These are phyloP conservation scores for Botryotinia globosa DNA, from an alignment of 2,329 filamentous ascomycete species.

Conservation along the genomic window DNA sequence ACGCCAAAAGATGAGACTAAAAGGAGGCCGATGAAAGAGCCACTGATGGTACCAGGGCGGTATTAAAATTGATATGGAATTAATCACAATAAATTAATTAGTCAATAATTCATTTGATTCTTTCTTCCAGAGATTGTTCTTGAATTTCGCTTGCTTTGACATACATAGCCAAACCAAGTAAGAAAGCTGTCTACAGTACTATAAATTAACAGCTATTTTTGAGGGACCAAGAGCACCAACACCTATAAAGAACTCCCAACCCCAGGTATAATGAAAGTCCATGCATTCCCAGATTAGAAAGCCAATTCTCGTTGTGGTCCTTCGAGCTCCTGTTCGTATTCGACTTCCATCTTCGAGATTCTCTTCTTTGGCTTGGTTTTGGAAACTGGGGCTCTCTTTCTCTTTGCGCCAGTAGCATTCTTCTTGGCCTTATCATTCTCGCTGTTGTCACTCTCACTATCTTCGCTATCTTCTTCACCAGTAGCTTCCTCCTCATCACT, in stretches of 20 bases:
- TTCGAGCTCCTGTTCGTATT: constrained; percentile 68
- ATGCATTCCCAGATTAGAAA: constrained; percentile 20
- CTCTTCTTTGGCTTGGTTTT: constrained; percentile 49
- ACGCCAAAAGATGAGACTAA: not conserved
- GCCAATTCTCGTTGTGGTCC: constrained; percentile 25
- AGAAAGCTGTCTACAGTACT: not conserved
- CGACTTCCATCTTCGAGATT: constrained; percentile 58
- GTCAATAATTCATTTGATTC: not conserved
- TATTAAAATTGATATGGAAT: not conserved
- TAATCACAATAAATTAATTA: not conserved
- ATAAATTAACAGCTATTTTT: constrained; percentile 15
- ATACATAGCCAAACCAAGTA: not conserved
- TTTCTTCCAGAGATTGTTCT: not conserved
- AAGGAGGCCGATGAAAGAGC: constrained; percentile 1
- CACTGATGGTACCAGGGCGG: not conserved
- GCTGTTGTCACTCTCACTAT: constrained; percentile 51
- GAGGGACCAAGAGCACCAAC: not conserved
- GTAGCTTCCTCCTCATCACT: constrained; percentile 49
- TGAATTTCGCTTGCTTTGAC: not conserved
- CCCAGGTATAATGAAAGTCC: constrained; percentile 21
- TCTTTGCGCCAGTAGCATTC: constrained; percentile 54
- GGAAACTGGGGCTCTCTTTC: constrained; percentile 36
- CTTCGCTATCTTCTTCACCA: constrained; percentile 52
- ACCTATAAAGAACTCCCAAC: constrained; percentile 22
- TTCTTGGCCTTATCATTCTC: constrained; percentile 55